A percentile compares a stretch with the other conserved stretches of the same genome.
phyloP scores from a whole-genome alignment of 2,329 filamentous ascomycete species.

The Neurospora sp. region DNA sequence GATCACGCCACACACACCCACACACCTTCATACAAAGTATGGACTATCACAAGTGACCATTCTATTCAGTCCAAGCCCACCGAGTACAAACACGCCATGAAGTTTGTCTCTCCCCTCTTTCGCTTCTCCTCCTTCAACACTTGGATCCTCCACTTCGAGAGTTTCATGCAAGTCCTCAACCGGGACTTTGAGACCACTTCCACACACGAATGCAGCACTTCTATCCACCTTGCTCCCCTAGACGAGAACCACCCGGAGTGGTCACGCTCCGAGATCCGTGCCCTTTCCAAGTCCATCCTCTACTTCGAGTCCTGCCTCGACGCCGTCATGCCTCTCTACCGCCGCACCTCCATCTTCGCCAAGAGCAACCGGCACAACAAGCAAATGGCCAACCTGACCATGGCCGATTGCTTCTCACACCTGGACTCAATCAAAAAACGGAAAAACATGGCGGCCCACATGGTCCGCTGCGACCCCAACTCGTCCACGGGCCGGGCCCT shows the following conservation, averaged over 20 bases:
- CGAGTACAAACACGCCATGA: constrained; percentile 17
- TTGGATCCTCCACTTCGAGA: constrained; percentile 9
- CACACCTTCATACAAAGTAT: constrained; percentile 7
- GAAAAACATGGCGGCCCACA: constrained; percentile 5
- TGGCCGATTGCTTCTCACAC: constrained; percentile 9
- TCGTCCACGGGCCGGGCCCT: constrained; percentile 15
- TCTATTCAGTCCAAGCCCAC: constrained; percentile 10
- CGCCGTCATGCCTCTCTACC: constrained; percentile 15
- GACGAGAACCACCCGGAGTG: constrained; percentile 4
- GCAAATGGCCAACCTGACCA: constrained; percentile 8
- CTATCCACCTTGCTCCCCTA: constrained; percentile 15
- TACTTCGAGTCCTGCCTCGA: constrained; percentile 19
- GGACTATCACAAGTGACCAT: constrained; percentile 13
- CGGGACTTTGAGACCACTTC: constrained; percentile 15
- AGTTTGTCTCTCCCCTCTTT: constrained; percentile 16
- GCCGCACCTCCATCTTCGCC: constrained; percentile 13
- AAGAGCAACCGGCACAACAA: constrained; percentile 18
- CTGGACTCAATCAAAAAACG: constrained; percentile 1
- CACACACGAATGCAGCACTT: constrained; percentile 16
- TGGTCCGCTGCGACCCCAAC: constrained; percentile 14
- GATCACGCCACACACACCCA: not conserved
- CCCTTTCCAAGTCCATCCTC: constrained; percentile 14
- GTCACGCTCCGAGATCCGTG: constrained; percentile 2
- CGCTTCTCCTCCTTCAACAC: constrained; percentile 11
- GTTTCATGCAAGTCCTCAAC: constrained; percentile 11